phyloP scores from a whole-genome alignment of 805 yeast species.

The Soucietia sequanensis region DNA sequence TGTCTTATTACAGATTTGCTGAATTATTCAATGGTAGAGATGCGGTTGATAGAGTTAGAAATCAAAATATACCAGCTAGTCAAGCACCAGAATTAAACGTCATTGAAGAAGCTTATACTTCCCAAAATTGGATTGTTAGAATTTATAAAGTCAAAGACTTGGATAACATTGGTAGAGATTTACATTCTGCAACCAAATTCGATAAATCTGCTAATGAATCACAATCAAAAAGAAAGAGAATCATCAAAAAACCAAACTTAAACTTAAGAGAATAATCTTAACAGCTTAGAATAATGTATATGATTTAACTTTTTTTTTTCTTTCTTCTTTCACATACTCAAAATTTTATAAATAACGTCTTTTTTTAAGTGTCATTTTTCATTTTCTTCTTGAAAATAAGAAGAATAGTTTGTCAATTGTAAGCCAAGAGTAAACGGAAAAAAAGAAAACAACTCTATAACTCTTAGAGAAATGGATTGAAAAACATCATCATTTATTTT shows the following conservation, averaged over 20 bases:
- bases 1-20: constrained; percentile 85
- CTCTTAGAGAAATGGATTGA: no score
- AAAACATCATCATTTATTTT: no score
- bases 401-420: no score
- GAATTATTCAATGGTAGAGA: constrained; percentile 63
- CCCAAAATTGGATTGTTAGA: constrained; percentile 96
- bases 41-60: constrained; percentile 83
- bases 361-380: no score
- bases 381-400: no score
- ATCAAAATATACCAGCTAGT: constrained; percentile 62
- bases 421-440: no score
- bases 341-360: no score
- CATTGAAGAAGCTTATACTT: constrained; percentile 90
- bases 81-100: constrained; percentile 59
- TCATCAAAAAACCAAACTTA: constrained; percentile 52
- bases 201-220: constrained; percentile 37
- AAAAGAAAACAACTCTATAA: no score
- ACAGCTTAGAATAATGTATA: no score
- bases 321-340: no score
- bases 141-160: constrained; percentile 86
- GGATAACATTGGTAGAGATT: constrained; percentile 83
- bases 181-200: constrained; percentile 54
- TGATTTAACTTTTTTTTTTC: no score
- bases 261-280: constrained; percentile 49
- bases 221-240: constrained; percentile 39